Evolutionary conservation across 2,329 filamentous ascomycete species (phyloP).

Genomic region (Aspergillus nomiae): DNA sequence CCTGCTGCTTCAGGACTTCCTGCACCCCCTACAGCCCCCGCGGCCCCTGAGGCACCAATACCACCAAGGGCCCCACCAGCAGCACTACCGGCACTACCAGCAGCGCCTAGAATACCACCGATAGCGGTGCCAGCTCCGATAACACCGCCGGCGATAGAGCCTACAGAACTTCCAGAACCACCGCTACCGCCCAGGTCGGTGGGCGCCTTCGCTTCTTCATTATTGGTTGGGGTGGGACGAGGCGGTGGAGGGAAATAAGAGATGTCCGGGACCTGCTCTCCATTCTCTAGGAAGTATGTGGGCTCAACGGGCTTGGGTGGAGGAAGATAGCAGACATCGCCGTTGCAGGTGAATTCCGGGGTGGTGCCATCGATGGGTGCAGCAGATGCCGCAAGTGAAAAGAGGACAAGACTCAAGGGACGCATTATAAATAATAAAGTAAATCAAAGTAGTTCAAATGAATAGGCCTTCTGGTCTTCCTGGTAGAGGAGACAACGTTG

Average conservation of each 20-base stretch:
- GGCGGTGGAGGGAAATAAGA: background rate
- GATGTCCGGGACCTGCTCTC: background rate
- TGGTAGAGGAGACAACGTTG: background rate
- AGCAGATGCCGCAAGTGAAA: background rate
- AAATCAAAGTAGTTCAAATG: background rate
- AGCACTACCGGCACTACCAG: background rate
- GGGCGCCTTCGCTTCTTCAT: background rate
- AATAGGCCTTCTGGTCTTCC: background rate
- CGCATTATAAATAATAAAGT: background rate
- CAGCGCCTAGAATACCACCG: background rate
- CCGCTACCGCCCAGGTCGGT: background rate
- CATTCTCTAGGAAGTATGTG: background rate
- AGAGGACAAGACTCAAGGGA: background rate
- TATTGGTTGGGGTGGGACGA: background rate
- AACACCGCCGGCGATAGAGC: background rate
- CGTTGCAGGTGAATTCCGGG: background rate
- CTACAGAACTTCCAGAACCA: background rate
- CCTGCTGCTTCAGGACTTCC: background rate
- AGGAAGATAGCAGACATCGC: background rate
- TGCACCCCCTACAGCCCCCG: background rate
- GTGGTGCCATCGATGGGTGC: background rate
- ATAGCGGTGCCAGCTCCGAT: background rate
- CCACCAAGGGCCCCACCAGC: background rate
- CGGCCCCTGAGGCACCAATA: background rate
- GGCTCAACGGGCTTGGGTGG: background rate